Base-by-base conservation (phyloP, 495 filamentous ascomycete genomes). In the Clavariopsis aquatica region DNA sequence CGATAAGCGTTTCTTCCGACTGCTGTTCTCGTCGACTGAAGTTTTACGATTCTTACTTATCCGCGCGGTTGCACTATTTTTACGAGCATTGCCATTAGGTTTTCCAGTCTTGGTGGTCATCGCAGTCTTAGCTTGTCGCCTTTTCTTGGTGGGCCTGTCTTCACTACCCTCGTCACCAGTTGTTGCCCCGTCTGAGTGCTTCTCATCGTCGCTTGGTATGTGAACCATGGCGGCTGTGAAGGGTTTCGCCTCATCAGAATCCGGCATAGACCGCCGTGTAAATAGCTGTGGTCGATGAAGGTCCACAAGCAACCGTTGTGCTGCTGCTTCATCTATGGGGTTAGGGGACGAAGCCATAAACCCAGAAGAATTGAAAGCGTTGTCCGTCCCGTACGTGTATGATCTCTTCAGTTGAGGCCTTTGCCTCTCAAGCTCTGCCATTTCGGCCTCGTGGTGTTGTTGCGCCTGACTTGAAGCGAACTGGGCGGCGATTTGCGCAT, bases 181-280 rank as follows among this genome's bases (percentile, higher is more conserved):
- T 24, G 54, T 62, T 62, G 71, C 36, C 52, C 69, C 74, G 23
- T 68, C 49, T 12, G 38, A 60, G 60, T 59, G 22, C n/a, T 54
- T 49, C 27, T 49, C 53, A 23, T 45, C 31, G 38, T 62, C 19
- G 64, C 73, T 29, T 72, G 71, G 38, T 78, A 78, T 47, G 78
- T 76, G 2, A 77, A 74, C 20, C 71, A 74, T 9, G 61, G 57
- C 24, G 46, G 51, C 22, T 57, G 46, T 71, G 68, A 4, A 23
- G 2, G 19, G 36, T 5, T 45, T 26, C 29, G 77, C 74, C 1
- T 87, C 85, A 4, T 81, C 78, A 2, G 80, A 79, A 70, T 83
- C 87, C 34, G 69, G 19, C 5, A 47, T 29, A 20, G 49, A 10
- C 17, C 23, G 29, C 38, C 31, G 60, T n/a, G 38, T 34, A 6